Base-by-base conservation (phyloP, 441 rosid species). In the Aleurites moluccanus region DNA sequence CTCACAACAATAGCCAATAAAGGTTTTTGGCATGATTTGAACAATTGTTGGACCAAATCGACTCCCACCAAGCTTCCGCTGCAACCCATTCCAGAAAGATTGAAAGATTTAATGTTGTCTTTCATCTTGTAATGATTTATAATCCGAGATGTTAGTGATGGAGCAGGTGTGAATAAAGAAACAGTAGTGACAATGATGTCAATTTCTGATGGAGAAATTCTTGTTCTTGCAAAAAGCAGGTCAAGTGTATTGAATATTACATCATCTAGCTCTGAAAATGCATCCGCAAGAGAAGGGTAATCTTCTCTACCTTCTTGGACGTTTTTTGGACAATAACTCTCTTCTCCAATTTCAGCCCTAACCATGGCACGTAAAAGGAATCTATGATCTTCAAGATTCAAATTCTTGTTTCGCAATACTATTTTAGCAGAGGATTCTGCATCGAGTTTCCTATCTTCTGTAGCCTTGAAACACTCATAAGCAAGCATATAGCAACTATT, bases 71-170 rank as follows among this genome's bases (percentile, higher is more conserved):
- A 77, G 42, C 94, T 89, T 25, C 94, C 89, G 75, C 92, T 92
- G 67, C 96, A 92, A 2, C 93, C 96, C 83, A 89, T 84, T 1
- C 97, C 96, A 0, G 90, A 76, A 44, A 92, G 86, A 70, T 80
- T 87, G 78, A 75, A 86, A 2, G 81, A 68, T 57, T 86, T 92
- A 28, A 92, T 35, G 61, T 87, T 71, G 10, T 83, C 85, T 77
- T 88, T 85, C 92, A 92, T 85, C 73, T 84, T 89, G 83, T 88
- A 90, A 4, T 76, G 81, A 74, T 88, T 89, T 10, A 88, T 72
- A 9, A 90, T 80, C 42, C 90, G 71, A 57, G 90, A 64, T 0
- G 94, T 75, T 10, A 92, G 69, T 1, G 94, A 92, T 0, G 97
- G 96, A 11, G 78, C 72, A 1, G 91, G 85, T 6, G 97, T 63